Percentiles rank a stretch among this genome's conserved stretches.
These are phyloP conservation scores for Pseudogymnoascus verrucosus DNA, from an alignment of 2,329 filamentous ascomycete genomes.

Conservation along the genomic window DNA sequence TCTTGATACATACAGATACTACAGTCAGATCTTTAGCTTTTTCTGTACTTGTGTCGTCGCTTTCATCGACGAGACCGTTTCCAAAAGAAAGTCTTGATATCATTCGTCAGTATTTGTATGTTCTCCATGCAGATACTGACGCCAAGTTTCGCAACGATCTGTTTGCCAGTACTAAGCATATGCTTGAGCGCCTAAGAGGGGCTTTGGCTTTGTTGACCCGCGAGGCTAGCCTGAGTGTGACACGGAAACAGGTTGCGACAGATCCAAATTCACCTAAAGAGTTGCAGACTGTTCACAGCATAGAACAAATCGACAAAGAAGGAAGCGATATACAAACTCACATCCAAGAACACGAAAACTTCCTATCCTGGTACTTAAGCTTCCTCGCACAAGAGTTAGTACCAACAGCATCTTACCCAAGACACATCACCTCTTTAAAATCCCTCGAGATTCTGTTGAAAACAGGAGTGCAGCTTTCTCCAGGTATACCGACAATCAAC, in stretches of 20 bases:
- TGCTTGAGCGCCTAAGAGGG: constrained; percentile 68
- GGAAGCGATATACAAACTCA: constrained; percentile 20
- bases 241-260: constrained; percentile 11
- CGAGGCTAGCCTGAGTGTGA: constrained; percentile 15
- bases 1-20: constrained; percentile 49
- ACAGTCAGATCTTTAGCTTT: constrained; percentile 72
- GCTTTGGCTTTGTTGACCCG: constrained; percentile 50
- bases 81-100: constrained; percentile 52
- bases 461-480: constrained; percentile 30
- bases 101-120: constrained; percentile 56
- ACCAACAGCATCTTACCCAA: constrained; percentile 80
- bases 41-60: constrained; percentile 69
- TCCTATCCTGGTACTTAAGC: constrained; percentile 64
- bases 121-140: constrained; percentile 76
- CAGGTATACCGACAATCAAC: constrained; percentile 11
- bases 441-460: constrained; percentile 56
- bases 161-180: constrained; percentile 62
- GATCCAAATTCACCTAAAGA: constrained; percentile 23
- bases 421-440: constrained; percentile 74
- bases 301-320: constrained; percentile 1
- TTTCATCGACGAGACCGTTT: constrained; percentile 66
- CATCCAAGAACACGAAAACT: constrained; percentile 48
- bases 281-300: not conserved
- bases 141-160: constrained; percentile 80
- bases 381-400: constrained; percentile 69